These are phyloP conservation scores for Phytophthora megakarya DNA, from an alignment of 352 stramenopile species.

Conservation along the genomic window DNA sequence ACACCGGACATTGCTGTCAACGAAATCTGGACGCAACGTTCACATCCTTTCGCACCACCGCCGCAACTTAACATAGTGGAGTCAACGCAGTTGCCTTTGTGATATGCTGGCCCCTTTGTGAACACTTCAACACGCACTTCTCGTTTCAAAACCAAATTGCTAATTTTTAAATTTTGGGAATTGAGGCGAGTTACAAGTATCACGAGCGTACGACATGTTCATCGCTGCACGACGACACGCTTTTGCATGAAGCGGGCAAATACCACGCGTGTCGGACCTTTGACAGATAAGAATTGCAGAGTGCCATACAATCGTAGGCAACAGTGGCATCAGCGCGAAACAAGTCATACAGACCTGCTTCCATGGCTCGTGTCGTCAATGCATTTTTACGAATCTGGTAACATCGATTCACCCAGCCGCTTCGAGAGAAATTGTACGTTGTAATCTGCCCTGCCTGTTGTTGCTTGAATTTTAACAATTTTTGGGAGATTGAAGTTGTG, in stretches of 20 bases:
- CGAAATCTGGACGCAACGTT: conserved; percentile 6
- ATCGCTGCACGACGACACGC: conserved; percentile 6
- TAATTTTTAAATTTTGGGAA: background rate
- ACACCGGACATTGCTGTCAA: conserved; percentile 10
- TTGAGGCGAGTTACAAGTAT: background rate
- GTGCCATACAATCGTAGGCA: background rate
- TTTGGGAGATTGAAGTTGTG: too few species aligned
- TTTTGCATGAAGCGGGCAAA: background rate
- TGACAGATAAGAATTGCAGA: conserved; percentile 10
- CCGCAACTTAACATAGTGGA: background rate
- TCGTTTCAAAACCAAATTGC: background rate
- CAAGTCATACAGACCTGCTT: background rate
- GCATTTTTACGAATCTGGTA: background rate
- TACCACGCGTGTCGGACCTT: conserved; percentile 27
- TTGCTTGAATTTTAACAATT: too few species aligned
- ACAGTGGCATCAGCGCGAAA: background rate
- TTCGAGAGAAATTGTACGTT: conserved; percentile 12
- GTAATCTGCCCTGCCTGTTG: too few species aligned
- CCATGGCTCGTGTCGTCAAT: background rate
- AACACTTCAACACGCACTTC: conserved; percentile 1
- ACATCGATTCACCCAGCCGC: conserved; percentile 7
- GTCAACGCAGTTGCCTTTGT: conserved; percentile 7
- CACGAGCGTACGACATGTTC: conserved; percentile 9
- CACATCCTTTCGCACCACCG: conserved; percentile 7
- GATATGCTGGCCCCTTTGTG: background rate